These are phyloP conservation scores for Kwoniella sp. DNA, from an alignment of 768 basidiomycete genomes.

Conservation along the genomic window DNA sequence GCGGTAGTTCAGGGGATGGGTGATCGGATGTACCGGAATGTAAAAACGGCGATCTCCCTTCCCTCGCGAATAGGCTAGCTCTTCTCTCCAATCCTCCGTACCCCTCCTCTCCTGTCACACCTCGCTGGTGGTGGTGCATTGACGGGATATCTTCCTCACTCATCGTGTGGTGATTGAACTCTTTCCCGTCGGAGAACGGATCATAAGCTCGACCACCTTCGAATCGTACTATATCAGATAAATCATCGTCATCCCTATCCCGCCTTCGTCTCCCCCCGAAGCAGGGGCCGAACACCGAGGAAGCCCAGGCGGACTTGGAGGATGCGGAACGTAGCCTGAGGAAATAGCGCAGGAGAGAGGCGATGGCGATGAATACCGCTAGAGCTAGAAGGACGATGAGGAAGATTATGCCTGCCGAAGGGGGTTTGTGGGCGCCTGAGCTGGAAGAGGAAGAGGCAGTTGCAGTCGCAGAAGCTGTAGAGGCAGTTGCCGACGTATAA, in stretches of 20 bases:
- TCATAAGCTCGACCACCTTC: constrained; percentile 17
- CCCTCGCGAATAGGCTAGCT: constrained; percentile 13
- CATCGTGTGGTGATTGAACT: constrained; percentile 1
- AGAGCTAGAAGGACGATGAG: constrained; percentile 17
- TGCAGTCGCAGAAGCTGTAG: background rate
- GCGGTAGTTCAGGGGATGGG: background rate
- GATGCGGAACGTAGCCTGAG: constrained; percentile 4
- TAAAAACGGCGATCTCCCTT: constrained; percentile 16
- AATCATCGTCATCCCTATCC: constrained; percentile 18
- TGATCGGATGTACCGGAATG: constrained; percentile 12
- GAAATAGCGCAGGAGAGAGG: constrained; percentile 5
- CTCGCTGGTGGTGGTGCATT: background rate
- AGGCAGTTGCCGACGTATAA: background rate
- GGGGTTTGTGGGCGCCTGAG: constrained; percentile 4
- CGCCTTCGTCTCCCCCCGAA: background rate
- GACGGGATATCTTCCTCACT: background rate
- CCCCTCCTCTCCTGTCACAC: background rate
- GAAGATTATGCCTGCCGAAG: constrained; percentile 22
- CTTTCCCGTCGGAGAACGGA: constrained; percentile 1
- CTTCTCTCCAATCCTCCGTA: constrained; percentile 7
- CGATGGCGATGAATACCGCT: constrained; percentile 11
- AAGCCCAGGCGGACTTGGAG: no score
- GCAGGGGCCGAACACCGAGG: background rate
- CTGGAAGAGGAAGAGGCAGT: background rate
- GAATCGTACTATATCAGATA: constrained; percentile 22